Base-by-base conservation (phyloP, 352 stramenopile species). In the Thalassiosira hispida region DNA sequence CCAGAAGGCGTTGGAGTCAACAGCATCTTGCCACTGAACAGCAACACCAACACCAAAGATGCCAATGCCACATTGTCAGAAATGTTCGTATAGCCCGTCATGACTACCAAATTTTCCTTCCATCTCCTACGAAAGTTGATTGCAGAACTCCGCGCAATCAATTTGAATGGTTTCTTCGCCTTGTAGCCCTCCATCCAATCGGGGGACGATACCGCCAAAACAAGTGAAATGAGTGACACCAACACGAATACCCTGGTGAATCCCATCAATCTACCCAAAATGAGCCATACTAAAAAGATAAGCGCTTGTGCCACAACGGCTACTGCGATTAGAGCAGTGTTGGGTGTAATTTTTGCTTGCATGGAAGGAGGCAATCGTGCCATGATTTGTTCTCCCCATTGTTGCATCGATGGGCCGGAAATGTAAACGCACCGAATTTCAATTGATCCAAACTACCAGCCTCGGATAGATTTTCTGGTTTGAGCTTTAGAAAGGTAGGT, bases 71-170 rank as follows among this genome's bases (percentile, higher is more conserved):
- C 59, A 12, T 31, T 73, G 53, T 85, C 61, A 6, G 72, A 76
- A 44, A 85, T 66, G 14, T 73, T 77, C 27, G 42, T 29, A 52
- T 71, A 75, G 38, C 78, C 78, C 38, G 78, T 85, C 55, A 64
- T 66, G 9, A 60, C 18, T 4, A 75, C 40, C 44, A 85, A 52
- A 23, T 74, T 72, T 12, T 82, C 31, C 53, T 81, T 81, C 64
- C 68, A 81, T 79, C 73, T 65, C 23, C n/a, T 73, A 22, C n/a
- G 53, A 60, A 82, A 79, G 29, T 85, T 85, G 12, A 33, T 51
- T 0, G 60, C 63, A 7, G 61, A 44, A 68, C 42, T 44, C 40
- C 31, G 42, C 9, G 66, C 55, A 29, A 78, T 68, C 23, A 79
- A 46, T 67, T 62, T 61, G 2, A 78, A 46, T 27, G 71, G 67